phyloP scores from a whole-genome alignment of 169 alveolate species.

The Plasmodium chabaudi region DNA sequence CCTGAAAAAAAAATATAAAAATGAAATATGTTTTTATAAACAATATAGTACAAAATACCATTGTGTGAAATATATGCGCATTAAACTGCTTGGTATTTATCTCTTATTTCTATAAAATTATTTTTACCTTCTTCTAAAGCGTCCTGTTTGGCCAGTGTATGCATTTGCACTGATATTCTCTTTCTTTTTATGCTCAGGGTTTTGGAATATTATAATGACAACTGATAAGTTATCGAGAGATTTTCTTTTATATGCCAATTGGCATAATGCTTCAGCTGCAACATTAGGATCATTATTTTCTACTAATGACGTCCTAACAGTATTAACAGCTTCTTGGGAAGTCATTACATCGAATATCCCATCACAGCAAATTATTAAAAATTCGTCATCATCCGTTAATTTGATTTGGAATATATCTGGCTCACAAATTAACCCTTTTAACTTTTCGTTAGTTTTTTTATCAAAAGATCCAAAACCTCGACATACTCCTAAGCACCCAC shows the following conservation, averaged over 20 bases:
- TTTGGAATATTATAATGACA: slow-evolving; percentile 80
- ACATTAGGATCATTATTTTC: slow-evolving; percentile 74
- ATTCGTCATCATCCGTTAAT: slow-evolving; percentile 92
- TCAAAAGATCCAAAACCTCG: slow-evolving; percentile 98
- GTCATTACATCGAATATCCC: slow-evolving; percentile 98
- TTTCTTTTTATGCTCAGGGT: slow-evolving; percentile 67
- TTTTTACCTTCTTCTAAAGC: slow-evolving; percentile 59
- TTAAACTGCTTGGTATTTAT: background rate
- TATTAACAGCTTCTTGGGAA: slow-evolving; percentile 94
- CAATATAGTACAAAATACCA: background rate
- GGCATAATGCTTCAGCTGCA: slow-evolving; percentile 82
- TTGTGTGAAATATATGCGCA: background rate
- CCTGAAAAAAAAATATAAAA: slow-evolving; percentile 17
- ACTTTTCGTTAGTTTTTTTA: slow-evolving; percentile 89
- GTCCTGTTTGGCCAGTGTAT: slow-evolving; percentile 41
- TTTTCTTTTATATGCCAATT: slow-evolving; percentile 81
- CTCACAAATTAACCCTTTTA: slow-evolving; percentile 94
- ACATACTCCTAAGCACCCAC: slow-evolving; percentile 96
- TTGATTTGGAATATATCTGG: slow-evolving; percentile 94
- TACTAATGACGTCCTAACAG: slow-evolving; percentile 79
- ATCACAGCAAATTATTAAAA: slow-evolving; percentile 98
- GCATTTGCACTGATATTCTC: slow-evolving; percentile 5
- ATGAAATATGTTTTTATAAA: background rate
- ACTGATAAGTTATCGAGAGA: slow-evolving; percentile 84
- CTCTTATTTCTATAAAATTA: background rate